phyloP scores from a whole-genome alignment of 75 land plant genomes.

The Sequoia sempervirens region DNA sequence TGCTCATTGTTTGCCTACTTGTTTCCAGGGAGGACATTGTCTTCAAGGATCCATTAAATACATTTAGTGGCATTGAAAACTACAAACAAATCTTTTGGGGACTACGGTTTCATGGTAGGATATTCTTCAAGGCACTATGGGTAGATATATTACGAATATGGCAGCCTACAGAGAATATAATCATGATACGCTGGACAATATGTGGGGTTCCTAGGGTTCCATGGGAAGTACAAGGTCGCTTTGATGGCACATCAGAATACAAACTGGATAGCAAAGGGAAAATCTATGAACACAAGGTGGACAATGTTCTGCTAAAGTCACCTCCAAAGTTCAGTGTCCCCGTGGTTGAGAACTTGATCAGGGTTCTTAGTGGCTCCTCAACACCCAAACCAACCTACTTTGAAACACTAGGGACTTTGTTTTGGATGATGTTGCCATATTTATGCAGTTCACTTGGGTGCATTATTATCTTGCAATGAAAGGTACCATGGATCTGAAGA shows the following conservation, averaged over 20 bases:
- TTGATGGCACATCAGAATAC: slow-evolving; percentile 86
- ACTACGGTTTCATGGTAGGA: slow-evolving; percentile 65
- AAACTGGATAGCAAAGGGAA: slow-evolving; percentile 89
- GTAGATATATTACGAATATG: slow-evolving; percentile 74
- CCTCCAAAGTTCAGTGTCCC: slow-evolving; percentile 55
- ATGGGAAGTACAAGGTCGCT: slow-evolving; percentile 83
- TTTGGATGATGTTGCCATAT: slow-evolving; percentile 6
- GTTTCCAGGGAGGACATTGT: slow-evolving; percentile 76
- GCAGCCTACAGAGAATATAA: slow-evolving; percentile 76
- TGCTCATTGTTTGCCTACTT: background rate
- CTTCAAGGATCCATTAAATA: slow-evolving; percentile 85
- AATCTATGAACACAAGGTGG: slow-evolving; percentile 83
- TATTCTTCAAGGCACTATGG: slow-evolving; percentile 83
- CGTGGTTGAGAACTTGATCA: slow-evolving; percentile 61
- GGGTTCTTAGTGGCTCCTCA: slow-evolving; percentile 50
- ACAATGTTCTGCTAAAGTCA: slow-evolving; percentile 65
- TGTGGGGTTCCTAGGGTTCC: slow-evolving; percentile 78
- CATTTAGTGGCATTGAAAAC: slow-evolving; percentile 69
- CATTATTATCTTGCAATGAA: slow-evolving; percentile 9
- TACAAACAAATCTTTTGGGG: slow-evolving; percentile 87
- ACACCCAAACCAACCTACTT: slow-evolving; percentile 84
- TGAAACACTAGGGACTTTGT: slow-evolving; percentile 14
- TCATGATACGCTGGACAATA: slow-evolving; percentile 89
- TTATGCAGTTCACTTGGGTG: slow-evolving; percentile 1
- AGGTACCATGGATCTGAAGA: background rate